Evolutionary conservation across 2,329 filamentous ascomycete genomes (phyloP).

Genomic region (Coniella vitis): DNA sequence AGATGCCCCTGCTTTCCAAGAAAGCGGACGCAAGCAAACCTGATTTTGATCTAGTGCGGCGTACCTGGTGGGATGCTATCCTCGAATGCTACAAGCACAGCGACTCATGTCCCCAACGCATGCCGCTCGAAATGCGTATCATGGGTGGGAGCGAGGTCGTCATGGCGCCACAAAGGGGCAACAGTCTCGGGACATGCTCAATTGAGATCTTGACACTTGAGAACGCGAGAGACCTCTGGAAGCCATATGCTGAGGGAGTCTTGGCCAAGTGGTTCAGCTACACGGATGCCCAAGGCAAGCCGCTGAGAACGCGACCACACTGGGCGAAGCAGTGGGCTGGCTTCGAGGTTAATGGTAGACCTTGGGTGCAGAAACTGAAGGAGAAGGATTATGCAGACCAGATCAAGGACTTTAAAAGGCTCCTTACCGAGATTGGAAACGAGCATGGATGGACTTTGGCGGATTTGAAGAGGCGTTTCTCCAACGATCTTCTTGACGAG

Average conservation of each 20-base stretch:
- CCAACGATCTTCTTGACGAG: constrained; percentile 33
- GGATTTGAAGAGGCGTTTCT: constrained; percentile 32
- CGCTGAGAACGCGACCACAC: constrained; percentile 33
- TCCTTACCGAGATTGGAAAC: constrained; percentile 29
- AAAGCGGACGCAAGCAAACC: constrained; percentile 25
- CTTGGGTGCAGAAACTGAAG: constrained; percentile 27
- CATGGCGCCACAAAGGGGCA: constrained; percentile 37
- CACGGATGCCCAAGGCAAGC: constrained; percentile 24
- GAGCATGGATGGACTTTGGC: constrained; percentile 32
- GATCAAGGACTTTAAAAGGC: constrained; percentile 29
- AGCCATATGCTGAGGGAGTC: constrained; percentile 33
- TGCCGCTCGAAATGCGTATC: constrained; percentile 38
- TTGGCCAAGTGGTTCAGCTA: constrained; percentile 35
- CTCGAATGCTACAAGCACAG: constrained; percentile 33
- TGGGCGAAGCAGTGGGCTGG: constrained; percentile 40
- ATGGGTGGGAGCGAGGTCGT: constrained; percentile 34
- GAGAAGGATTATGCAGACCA: constrained; percentile 31
- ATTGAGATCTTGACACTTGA: constrained; percentile 37
- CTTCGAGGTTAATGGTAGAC: constrained; percentile 25
- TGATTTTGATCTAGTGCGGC: constrained; percentile 35
- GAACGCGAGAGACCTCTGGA: constrained; percentile 33
- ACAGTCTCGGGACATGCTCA: constrained; percentile 33
- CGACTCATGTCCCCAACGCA: constrained; percentile 31
- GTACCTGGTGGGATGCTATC: constrained; percentile 45
- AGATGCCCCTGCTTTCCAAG: constrained; percentile 34